These are phyloP conservation scores for Excoecaria agallocha DNA, from an alignment of 345 rosid species.

Conservation along the genomic window DNA sequence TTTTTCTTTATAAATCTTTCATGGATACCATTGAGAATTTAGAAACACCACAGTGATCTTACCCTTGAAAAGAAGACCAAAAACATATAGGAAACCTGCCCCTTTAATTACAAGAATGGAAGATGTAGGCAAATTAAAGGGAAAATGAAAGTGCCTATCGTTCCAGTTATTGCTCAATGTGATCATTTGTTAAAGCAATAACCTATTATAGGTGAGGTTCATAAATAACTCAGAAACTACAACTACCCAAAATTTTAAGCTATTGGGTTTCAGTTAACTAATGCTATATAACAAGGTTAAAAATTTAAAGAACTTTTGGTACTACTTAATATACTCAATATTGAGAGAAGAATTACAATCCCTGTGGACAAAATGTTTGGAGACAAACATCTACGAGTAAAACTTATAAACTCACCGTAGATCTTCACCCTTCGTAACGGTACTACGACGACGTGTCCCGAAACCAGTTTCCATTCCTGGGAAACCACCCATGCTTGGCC, in stretches of 20 bases:
- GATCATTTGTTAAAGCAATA: too few species aligned
- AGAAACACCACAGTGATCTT: background rate
- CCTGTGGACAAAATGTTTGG: background rate
- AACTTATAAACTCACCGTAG: constrained; percentile 54
- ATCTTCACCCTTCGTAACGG: constrained; percentile 88
- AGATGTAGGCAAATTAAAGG: too few species aligned
- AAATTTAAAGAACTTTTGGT: background rate
- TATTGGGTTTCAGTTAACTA: background rate
- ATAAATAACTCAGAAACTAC: background rate
- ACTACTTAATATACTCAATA: background rate
- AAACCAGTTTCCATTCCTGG: constrained; percentile 84
- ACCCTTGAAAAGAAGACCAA: too few species aligned
- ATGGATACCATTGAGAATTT: background rate
- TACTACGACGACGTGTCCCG: constrained; percentile 66
- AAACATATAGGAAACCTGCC: too few species aligned
- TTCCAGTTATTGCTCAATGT: too few species aligned
- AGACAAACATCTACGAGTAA: background rate
- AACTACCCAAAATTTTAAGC: background rate
- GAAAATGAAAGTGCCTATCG: too few species aligned
- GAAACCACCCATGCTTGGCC: constrained; percentile 89
- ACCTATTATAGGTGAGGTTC: background rate
- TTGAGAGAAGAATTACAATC: background rate
- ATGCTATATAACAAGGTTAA: background rate
- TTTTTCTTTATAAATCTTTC: background rate
- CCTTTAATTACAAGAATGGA: too few species aligned